Conservation (phyloP, 805 yeast species). For the Kodamaea laetipori region DNA sequence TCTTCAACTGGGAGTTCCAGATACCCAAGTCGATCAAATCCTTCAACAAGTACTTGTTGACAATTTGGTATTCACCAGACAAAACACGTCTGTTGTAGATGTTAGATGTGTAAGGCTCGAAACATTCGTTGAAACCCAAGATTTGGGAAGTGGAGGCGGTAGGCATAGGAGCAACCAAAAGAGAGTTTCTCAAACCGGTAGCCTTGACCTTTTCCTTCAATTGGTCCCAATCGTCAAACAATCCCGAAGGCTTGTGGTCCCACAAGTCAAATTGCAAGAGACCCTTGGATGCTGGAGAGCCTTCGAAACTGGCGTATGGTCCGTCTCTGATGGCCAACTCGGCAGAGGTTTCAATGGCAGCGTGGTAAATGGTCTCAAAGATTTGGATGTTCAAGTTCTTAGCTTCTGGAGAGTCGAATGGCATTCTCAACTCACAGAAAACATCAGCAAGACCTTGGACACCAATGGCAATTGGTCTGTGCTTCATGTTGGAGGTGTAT, state of each 20-base stretch:
- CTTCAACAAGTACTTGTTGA: constrained; percentile 57
- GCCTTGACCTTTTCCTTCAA: constrained; percentile 50
- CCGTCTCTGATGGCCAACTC: constrained; percentile 57
- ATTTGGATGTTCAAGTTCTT: constrained; percentile 58
- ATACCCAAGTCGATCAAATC: constrained; percentile 60
- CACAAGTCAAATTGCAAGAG: constrained; percentile 58
- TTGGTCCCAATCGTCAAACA: constrained; percentile 58
- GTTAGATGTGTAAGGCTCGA: constrained; percentile 64
- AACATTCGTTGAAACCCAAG: constrained; percentile 62
- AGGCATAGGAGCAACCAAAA: constrained; percentile 67
- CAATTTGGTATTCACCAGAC: constrained; percentile 66
- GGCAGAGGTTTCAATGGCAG: constrained; percentile 56
- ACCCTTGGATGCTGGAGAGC: constrained; percentile 63
- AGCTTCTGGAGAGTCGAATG: constrained; percentile 61
- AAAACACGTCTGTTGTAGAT: constrained; percentile 64
- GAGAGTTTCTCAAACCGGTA: constrained; percentile 58
- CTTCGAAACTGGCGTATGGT: constrained; percentile 50
- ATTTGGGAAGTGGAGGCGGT: constrained; percentile 69
- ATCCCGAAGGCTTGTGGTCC: constrained; percentile 59
- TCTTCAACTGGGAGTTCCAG: constrained; percentile 61
- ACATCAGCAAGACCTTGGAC: constrained; percentile 66
- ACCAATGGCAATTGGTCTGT: constrained; percentile 65
- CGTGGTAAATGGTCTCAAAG: constrained; percentile 64
- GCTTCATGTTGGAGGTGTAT: constrained; percentile 52
- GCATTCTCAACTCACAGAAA: constrained; percentile 56